Percentiles rank a stretch among this genome's conserved stretches.
phyloP scores from a whole-genome alignment of 768 basidiomycete species.

The Boletus edulis region DNA sequence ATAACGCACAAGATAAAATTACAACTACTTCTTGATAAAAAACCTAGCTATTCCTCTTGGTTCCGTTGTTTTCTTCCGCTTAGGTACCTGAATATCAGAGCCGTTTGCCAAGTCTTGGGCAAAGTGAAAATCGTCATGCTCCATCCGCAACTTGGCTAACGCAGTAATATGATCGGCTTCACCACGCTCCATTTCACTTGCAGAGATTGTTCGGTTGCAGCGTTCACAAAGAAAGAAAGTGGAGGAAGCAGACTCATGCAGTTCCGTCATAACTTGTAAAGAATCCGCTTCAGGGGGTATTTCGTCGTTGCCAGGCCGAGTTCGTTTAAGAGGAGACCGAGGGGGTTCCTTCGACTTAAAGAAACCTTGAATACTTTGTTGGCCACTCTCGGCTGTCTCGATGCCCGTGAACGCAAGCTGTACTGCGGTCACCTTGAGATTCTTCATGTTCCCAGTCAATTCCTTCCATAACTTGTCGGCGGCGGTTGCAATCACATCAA shows the following conservation, averaged over 20 bases:
- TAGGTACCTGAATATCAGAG: slow-evolving; percentile 22
- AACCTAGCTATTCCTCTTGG: slow-evolving; percentile 47
- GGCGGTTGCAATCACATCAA: slow-evolving; percentile 71
- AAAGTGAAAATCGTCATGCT: slow-evolving; percentile 90
- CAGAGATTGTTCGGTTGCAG: slow-evolving; percentile 48
- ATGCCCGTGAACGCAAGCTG: slow-evolving; percentile 76
- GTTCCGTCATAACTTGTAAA: neutral
- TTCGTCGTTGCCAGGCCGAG: slow-evolving; percentile 31
- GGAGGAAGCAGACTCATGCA: neutral
- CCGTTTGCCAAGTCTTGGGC: slow-evolving; percentile 70
- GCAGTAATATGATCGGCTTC: slow-evolving; percentile 31
- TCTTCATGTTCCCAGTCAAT: slow-evolving; percentile 55
- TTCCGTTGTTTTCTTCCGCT: slow-evolving; percentile 31
- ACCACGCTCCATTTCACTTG: slow-evolving; percentile 19
- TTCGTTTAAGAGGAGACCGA: slow-evolving; percentile 36
- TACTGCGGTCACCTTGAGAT: slow-evolving; percentile 70
- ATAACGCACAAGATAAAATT: too few species aligned
- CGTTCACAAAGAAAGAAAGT: slow-evolving; percentile 55
- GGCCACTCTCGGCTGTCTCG: slow-evolving; percentile 71
- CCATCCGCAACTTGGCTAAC: slow-evolving; percentile 48
- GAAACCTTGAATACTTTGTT: slow-evolving; percentile 86
- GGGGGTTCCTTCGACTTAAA: slow-evolving; percentile 43
- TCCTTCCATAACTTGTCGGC: slow-evolving; percentile 88
- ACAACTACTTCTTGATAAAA: slow-evolving; percentile 35
- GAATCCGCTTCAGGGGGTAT: neutral